Evolutionary conservation across 2,329 filamentous ascomycete species (phyloP), one percentile per base, ranked within the genome.

Genomic region (Pseudocercospora eumusae): DNA sequence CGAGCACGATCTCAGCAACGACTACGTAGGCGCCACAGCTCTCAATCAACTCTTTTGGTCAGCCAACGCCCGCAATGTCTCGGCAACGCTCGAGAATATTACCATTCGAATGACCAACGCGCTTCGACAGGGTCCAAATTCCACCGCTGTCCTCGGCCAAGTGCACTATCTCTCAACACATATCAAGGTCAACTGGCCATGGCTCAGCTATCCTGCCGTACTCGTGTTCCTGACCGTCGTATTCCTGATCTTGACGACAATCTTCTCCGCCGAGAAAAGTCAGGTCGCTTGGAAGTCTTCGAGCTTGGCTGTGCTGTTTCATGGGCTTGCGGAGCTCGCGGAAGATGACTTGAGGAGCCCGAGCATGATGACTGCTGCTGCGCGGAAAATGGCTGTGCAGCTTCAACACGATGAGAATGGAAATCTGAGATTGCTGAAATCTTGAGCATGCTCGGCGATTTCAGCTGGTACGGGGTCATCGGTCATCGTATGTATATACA

Each of bases 171-270:
- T 52, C 15, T 52, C 47, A 11, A 52, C 47, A 27, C 47, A 28
- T 18, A 55, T 55, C 52, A 33, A 55, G 15, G 52, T 55, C 52
- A 55, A 55, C 13, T 55, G 52, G 52, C 33, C 28, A 3, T 55
- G 52, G 52, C 52, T 55, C 8, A 36, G n/a, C 18, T 55, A 55
- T 42, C 28, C 33, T 15, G 52, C 33, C 3, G 28, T 25, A 11
- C 28, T 55, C 3, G 52, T 55, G 28, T 36, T 23, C 18, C 18
- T 55, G 27, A 55, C 28, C 8, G 28, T 55, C n/a, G 18, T 42
- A 7, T 55, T 55, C 18, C 18, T 55, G n/a, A 42, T 55, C 23
- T 20, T 55, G 52, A 42, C 52, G 8, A 42, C 23, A 8, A 23
- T 55, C 8, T 55, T 55, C 25, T 36, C 52, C 1, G 33, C 28